Evolutionary conservation across 1,139 yeast species (phyloP).

Genomic region (Suzukiozyma palmioleophila): DNA sequence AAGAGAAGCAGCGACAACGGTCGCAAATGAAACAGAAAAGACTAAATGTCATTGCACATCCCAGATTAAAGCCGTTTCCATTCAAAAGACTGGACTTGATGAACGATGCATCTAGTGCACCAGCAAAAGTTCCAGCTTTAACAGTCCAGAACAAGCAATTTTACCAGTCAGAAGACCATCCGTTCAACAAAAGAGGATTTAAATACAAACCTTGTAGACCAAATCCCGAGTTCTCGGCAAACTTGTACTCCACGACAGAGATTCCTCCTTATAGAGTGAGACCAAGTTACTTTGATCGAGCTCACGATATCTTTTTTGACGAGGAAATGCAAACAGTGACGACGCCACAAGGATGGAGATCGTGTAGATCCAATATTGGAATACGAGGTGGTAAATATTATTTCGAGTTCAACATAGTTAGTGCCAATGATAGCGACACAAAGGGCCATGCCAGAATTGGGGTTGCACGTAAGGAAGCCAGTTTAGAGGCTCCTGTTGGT

Average conservation of each 20-base stretch:
- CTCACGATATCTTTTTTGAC: conserved; percentile 53
- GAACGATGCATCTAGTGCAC: conserved; percentile 7
- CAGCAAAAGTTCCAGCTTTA: conserved; percentile 7
- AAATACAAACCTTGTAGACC: conserved; percentile 80
- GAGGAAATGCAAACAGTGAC: conserved; percentile 43
- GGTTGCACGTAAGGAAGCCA: conserved; percentile 76
- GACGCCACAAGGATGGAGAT: conserved; percentile 73
- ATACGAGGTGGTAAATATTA: conserved; percentile 78
- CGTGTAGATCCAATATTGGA: conserved; percentile 70
- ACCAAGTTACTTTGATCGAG: conserved; percentile 68
- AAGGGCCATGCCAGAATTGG: conserved; percentile 76
- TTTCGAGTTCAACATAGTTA: conserved; percentile 63
- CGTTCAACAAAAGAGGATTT: conserved; percentile 76
- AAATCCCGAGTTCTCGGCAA: conserved; percentile 53
- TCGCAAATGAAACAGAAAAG: conserved; percentile 21
- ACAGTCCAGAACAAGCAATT: conserved; percentile 23
- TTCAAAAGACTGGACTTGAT: conserved; percentile 33
- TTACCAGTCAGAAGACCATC: conserved; percentile 65
- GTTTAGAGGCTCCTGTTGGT: conserved; percentile 93
- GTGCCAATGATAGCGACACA: conserved; percentile 32
- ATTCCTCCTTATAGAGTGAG: conserved; percentile 62
- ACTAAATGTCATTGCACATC: conserved; percentile 34
- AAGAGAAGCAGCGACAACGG: conserved; percentile 12
- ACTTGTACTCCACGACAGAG: conserved; percentile 72
- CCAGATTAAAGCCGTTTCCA: conserved; percentile 44